These are phyloP conservation scores for Wickerhamomyces alni DNA, from an alignment of 805 yeast genomes.

Conservation along the genomic window DNA sequence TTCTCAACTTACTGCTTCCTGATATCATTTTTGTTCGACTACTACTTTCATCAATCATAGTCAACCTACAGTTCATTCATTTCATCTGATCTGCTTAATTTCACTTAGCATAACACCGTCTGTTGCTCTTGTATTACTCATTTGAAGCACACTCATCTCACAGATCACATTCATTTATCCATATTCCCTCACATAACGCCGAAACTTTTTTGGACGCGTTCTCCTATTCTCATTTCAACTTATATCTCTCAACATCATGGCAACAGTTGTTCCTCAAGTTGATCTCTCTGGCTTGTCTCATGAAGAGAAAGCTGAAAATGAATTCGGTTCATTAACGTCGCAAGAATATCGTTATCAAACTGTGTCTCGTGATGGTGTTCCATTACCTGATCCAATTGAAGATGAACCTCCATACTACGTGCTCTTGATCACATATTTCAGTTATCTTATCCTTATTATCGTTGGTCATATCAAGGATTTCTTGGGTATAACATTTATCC, in stretches of 20 bases:
- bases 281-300: slow-evolving; percentile 28
- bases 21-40: too few species aligned
- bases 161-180: too few species aligned
- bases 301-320: slow-evolving; percentile 46
- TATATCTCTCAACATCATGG: background rate
- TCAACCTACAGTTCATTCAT: too few species aligned
- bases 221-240: too few species aligned
- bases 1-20: too few species aligned
- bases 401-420: slow-evolving; percentile 87
- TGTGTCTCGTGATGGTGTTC: slow-evolving; percentile 46
- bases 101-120: too few species aligned
- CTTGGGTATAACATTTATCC: slow-evolving; percentile 69
- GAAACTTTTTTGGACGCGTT: too few species aligned
- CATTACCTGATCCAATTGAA: slow-evolving; percentile 51
- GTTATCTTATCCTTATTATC: slow-evolving; percentile 77
- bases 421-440: slow-evolving; percentile 75
- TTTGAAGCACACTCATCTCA: too few species aligned
- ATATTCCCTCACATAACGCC: too few species aligned
- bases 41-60: too few species aligned
- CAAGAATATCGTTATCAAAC: slow-evolving; percentile 60
- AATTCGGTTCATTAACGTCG: slow-evolving; percentile 67
- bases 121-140: too few species aligned
- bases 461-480: slow-evolving; percentile 90
- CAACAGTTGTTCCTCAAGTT: slow-evolving; percentile 26
- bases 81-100: too few species aligned